phyloP scores from a whole-genome alignment of 2,329 filamentous ascomycete species.

The Sarocladium oryzae region DNA sequence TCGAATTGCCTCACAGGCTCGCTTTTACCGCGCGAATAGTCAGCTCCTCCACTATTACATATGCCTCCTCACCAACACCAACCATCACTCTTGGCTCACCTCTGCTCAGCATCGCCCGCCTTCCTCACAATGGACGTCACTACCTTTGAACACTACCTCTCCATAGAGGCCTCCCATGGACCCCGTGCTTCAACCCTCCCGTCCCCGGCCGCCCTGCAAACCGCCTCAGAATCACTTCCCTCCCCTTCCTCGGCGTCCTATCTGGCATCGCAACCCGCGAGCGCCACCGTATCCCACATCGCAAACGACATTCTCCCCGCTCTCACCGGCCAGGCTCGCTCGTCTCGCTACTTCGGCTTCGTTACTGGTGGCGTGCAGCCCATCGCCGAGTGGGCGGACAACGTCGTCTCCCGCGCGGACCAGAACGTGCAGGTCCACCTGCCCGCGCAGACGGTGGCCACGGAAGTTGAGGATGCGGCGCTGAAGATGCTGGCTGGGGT shows the following conservation, averaged over 20 bases:
- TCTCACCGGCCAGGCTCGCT: slow-evolving; percentile 59
- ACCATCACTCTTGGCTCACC: neutral
- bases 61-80: neutral
- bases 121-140: slow-evolving; percentile 15
- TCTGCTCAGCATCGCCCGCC: neutral
- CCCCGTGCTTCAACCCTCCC: slow-evolving; percentile 27
- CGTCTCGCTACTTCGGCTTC: slow-evolving; percentile 76
- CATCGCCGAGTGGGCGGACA: slow-evolving; percentile 74
- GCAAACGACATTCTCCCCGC: slow-evolving; percentile 44
- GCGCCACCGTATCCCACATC: slow-evolving; percentile 35
- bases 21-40: too few relatives aligned
- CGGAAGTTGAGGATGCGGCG: slow-evolving; percentile 68
- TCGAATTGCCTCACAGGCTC: too few relatives aligned
- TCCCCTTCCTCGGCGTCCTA: slow-evolving; percentile 21
- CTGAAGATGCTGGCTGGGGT: slow-evolving; percentile 64
- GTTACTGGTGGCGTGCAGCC: slow-evolving; percentile 78
- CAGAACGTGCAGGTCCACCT: slow-evolving; percentile 83
- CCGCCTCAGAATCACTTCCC: slow-evolving; percentile 35
- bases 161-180: slow-evolving; percentile 2
- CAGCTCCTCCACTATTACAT: neutral
- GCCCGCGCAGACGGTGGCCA: slow-evolving; percentile 66
- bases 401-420: slow-evolving; percentile 73
- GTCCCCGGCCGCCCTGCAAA: slow-evolving; percentile 21
- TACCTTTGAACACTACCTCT: neutral
- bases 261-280: slow-evolving; percentile 22